phyloP scores from a whole-genome alignment of 2,329 filamentous ascomycete genomes.

The Aspergillus sp. region DNA sequence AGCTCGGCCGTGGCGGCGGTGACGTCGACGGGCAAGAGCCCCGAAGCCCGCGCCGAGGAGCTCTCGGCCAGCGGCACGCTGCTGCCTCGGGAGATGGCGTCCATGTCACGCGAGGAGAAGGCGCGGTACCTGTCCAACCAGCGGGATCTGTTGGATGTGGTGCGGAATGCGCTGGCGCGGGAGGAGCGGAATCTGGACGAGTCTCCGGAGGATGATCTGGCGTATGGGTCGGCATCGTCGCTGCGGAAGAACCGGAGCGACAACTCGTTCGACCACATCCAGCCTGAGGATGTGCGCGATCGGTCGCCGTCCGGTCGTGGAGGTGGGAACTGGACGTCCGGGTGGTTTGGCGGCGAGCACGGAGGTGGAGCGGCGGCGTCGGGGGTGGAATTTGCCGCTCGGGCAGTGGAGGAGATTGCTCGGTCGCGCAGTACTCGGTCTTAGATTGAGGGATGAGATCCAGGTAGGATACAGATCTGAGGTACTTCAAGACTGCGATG shows the following conservation, averaged over 20 bases:
- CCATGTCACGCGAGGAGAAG: slow-evolving; percentile 61
- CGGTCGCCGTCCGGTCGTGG: slow-evolving; percentile 14
- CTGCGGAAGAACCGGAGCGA: slow-evolving; percentile 82
- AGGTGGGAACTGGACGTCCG: slow-evolving; percentile 29
- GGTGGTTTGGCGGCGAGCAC: slow-evolving; percentile 27
- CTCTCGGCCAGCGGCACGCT: slow-evolving; percentile 61
- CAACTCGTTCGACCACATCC: slow-evolving; percentile 84
- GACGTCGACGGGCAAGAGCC: slow-evolving; percentile 41
- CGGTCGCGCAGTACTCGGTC: slow-evolving; percentile 13
- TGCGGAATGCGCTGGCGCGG: slow-evolving; percentile 74
- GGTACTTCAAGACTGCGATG: too few relatives aligned
- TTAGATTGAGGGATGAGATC: too few relatives aligned
- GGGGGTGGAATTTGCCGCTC: slow-evolving; percentile 29
- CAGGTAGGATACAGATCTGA: too few relatives aligned
- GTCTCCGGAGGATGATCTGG: slow-evolving; percentile 34
- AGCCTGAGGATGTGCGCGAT: slow-evolving; percentile 61
- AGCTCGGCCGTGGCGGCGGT: slow-evolving; percentile 70
- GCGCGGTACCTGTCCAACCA: slow-evolving; percentile 75
- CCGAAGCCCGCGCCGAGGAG: slow-evolving; percentile 46
- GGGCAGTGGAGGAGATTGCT: slow-evolving; percentile 25
- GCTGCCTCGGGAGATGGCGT: slow-evolving; percentile 67
- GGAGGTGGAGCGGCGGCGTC: slow-evolving; percentile 18
- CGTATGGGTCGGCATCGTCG: slow-evolving; percentile 34
- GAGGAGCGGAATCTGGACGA: slow-evolving; percentile 65
- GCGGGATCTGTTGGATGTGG: slow-evolving; percentile 70